phyloP scores from a whole-genome alignment of 2,329 filamentous ascomycete species.

The Neonectria sp. region DNA sequence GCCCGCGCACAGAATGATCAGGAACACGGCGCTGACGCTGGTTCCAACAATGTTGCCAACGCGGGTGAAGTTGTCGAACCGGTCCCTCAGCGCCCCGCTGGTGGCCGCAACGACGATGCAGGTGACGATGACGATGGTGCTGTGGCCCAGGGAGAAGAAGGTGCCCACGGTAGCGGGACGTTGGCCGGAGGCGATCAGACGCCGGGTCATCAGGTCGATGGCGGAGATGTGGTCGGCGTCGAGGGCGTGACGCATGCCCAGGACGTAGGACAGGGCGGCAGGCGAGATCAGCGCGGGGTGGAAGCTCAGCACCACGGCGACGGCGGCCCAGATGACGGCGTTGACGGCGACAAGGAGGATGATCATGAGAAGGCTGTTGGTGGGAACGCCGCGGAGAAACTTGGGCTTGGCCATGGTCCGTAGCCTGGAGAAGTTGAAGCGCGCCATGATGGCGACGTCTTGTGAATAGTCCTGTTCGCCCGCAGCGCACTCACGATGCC shows the following conservation, averaged over 20 bases:
- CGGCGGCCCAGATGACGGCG: slow-evolving; percentile 67
- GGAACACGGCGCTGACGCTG: slow-evolving; percentile 85
- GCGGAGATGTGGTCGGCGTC: slow-evolving; percentile 93
- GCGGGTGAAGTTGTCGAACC: slow-evolving; percentile 84
- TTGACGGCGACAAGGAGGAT: slow-evolving; percentile 66
- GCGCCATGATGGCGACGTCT: slow-evolving; percentile 35
- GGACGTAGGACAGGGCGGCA: slow-evolving; percentile 87
- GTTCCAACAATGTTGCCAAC: slow-evolving; percentile 93
- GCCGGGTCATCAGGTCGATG: slow-evolving; percentile 95
- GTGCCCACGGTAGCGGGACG: slow-evolving; percentile 93
- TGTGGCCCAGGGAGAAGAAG: slow-evolving; percentile 94
- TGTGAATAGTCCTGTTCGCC: not conserved
- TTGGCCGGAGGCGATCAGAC: slow-evolving; percentile 88
- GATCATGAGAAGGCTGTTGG: slow-evolving; percentile 64
- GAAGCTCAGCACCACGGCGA: slow-evolving; percentile 67
- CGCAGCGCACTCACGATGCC: not conserved
- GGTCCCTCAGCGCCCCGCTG: slow-evolving; percentile 83
- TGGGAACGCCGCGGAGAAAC: slow-evolving; percentile 51
- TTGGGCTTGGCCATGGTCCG: slow-evolving; percentile 44
- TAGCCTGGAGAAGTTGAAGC: slow-evolving; percentile 36
- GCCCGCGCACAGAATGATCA: slow-evolving; percentile 85
- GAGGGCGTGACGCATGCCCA: slow-evolving; percentile 94
- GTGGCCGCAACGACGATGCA: slow-evolving; percentile 94
- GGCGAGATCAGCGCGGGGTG: slow-evolving; percentile 79
- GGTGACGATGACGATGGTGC: slow-evolving; percentile 91